Evolutionary conservation across 1,284 basidiomycete species (phyloP), one percentile per base, ranked within the genome.

Genomic region (Fistulina hepatica): DNA sequence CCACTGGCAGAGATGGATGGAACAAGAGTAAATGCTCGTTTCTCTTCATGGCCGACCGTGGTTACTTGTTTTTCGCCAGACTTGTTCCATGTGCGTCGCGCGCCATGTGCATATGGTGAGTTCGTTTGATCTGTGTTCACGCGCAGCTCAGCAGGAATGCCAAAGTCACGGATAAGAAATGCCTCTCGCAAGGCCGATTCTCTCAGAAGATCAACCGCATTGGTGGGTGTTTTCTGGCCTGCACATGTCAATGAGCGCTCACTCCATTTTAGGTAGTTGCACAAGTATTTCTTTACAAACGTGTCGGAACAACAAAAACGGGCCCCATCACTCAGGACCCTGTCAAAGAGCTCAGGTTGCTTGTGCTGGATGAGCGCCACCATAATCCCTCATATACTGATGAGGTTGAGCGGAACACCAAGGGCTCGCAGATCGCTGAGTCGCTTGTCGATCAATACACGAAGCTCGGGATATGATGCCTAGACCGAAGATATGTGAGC

Each of bases 51-150:
- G 2, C 57, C 54, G 3, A 52, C 31, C 3, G 50, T 40, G 2
- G 46, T 16, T 4, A 62, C 56, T 37, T 62, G 57, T 23, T 51
- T 53, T 5, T 45, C 28, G 1, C 55, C 55, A 1, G 15, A 47
- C 19, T 43, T 19, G 15, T 37, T 48, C 43, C 51, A 62, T 3
- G 55, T 58, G 1, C 44, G 16, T 8, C 36, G 37, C 6, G 31
- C 23, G 1, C 48, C 48, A 15, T 46, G 49, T 3, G 42, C 35
- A 20, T 51, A 53, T 2, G 56, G 33, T 15, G 49, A 32, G 26
- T 58, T 45, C 1, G 52, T 58, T 37, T 60, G 56, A 42, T 61
- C 55, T 3, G 48, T 48, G 36, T 61, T 61, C 22, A 58, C 49
- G 11, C 39, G 25, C 2, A 55, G 43, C 2, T 22, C 43, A 7